Evolutionary conservation across 208 protist genomes (phyloP), one percentile per base, ranked within the genome.

Genomic region (Polymyxa betae): DNA sequence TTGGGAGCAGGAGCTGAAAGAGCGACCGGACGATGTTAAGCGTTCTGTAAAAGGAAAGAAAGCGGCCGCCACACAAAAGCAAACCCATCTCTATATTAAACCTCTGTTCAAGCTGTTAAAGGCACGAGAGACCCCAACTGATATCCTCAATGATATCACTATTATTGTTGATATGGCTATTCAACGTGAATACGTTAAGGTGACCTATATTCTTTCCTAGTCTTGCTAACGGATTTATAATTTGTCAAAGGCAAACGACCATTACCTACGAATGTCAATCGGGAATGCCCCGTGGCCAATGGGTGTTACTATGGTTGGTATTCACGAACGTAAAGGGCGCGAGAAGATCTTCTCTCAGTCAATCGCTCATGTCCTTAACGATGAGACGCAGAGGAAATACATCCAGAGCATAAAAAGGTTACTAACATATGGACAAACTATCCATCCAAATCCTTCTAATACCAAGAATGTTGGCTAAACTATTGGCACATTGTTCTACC

Each of bases 341-440:
- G 88, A 92, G 66, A 94, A 93, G 92, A 94, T 94, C 91, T 89
- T 66, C 60, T 91, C 92, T 29, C 54, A 93, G 0, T 1, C 89
- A 0, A 89, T 94, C 72, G 93, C 91, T 24, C 89, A 94, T 54
- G 91, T 94, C 16, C 89, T 94, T 10, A 94, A 94, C 77, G 93
- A 94, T 54, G 93, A 94, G 45, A 93, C 89, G 32, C 93, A 94
- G 68, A 45, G 92, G 32, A 94, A 94, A 60, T 94, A 94, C 87
- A 94, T 94, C 78, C 93, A 94, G 35, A 88, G 91, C 29, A 38
- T 94, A 0, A 94, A 94, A 52, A 12, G 93, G 38, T 43, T 93
- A n/a, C 92, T 94, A 32, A 92, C 92, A 0, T 94, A 92, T 90
- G 54, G 0, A 32, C 38, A 88, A 29, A 88, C 77, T n/a, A 88